Evolutionary conservation across 2,329 filamentous ascomycete species (phyloP).

Genomic region (Stemphylium lycopersici): DNA sequence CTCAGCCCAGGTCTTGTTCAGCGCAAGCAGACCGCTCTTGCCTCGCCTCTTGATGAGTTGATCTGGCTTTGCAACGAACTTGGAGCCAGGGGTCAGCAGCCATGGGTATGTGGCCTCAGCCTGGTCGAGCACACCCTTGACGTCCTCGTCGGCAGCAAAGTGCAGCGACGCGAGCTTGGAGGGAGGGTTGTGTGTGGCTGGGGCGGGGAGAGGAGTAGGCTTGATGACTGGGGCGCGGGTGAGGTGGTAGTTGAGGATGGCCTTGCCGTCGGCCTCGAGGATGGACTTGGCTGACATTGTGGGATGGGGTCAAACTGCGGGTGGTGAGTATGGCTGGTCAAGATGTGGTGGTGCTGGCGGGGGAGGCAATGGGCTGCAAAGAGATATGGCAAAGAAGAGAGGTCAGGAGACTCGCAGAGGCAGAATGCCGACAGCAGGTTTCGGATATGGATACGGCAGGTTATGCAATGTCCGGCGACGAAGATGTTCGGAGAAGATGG

Average conservation of each 20-base stretch:
- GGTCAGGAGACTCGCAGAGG: constrained; percentile 13
- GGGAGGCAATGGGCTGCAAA: constrained; percentile 21
- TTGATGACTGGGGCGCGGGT: constrained; percentile 97
- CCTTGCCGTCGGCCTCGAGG: constrained; percentile 99
- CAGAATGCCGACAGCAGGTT: constrained; percentile 15
- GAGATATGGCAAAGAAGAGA: constrained; percentile 15
- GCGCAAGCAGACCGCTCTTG: constrained; percentile 93
- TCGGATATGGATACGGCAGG: constrained; percentile 24
- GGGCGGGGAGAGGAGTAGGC: constrained; percentile 86
- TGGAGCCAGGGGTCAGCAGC: constrained; percentile 81
- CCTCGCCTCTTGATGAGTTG: constrained; percentile 99
- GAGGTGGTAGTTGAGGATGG: constrained; percentile 99
- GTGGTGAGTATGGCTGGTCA: constrained; percentile 32
- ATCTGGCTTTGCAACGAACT: constrained; percentile 99
- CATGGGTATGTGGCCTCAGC: constrained; percentile 97
- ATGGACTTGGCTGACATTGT: constrained; percentile 96
- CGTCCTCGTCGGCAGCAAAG: constrained; percentile 87
- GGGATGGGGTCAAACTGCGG: constrained; percentile 35
- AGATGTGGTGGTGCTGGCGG: constrained; percentile 21
- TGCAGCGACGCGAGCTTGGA: constrained; percentile 88
- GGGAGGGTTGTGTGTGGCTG: constrained; percentile 88
- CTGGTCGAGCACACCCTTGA: constrained; percentile 87
- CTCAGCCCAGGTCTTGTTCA: constrained; percentile 98
- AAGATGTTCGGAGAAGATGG: constrained; percentile 22
- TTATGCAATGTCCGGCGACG: constrained; percentile 28